A percentile compares a stretch with the other conserved stretches of the same genome.
Conservation (phyloP, 2,329 filamentous ascomycete genomes). For the Penicillium frequentans region DNA sequence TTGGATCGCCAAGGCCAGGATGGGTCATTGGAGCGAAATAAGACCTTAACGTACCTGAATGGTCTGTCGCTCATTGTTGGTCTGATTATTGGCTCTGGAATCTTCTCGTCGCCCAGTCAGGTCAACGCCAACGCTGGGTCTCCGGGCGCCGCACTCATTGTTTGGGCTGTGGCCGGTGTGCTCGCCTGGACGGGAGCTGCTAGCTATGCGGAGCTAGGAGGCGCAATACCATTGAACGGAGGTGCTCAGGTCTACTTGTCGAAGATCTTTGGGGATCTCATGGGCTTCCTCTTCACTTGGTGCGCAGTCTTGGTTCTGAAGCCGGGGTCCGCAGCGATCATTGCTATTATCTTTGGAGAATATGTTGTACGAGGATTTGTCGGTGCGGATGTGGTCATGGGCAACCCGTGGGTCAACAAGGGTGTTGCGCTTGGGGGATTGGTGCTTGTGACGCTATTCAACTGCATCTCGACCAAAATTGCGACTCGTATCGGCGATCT, state of each 20-base stretch:
- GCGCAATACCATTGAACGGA: constrained; percentile 92
- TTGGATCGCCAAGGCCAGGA: constrained; percentile 59
- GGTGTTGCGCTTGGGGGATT: constrained; percentile 77
- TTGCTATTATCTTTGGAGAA: constrained; percentile 96
- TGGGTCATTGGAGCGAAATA: constrained; percentile 88
- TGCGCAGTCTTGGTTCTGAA: constrained; percentile 91
- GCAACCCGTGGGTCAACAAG: constrained; percentile 89
- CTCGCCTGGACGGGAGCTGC: constrained; percentile 94
- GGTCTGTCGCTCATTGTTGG: constrained; percentile 88
- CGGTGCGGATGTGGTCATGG: constrained; percentile 77
- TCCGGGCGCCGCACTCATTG: constrained; percentile 82
- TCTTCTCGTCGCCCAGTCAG: constrained; percentile 91
- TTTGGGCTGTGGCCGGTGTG: constrained; percentile 88
- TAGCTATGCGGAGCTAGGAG: constrained; percentile 92
- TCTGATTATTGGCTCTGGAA: constrained; percentile 91
- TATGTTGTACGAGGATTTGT: constrained; percentile 88
- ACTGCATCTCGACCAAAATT: constrained; percentile 86
- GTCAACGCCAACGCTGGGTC: constrained; percentile 91
- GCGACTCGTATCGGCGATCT: constrained; percentile 85
- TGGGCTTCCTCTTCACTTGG: constrained; percentile 95
- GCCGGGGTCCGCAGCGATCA: constrained; percentile 89
- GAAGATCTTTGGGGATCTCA: constrained; percentile 93
- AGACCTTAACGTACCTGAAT: constrained; percentile 92
- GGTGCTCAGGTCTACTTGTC: constrained; percentile 90
- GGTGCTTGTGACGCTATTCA: constrained; percentile 74